These are phyloP conservation scores for Larix sibirica DNA, from an alignment of 83 land plant genomes.

Conservation along the genomic window DNA sequence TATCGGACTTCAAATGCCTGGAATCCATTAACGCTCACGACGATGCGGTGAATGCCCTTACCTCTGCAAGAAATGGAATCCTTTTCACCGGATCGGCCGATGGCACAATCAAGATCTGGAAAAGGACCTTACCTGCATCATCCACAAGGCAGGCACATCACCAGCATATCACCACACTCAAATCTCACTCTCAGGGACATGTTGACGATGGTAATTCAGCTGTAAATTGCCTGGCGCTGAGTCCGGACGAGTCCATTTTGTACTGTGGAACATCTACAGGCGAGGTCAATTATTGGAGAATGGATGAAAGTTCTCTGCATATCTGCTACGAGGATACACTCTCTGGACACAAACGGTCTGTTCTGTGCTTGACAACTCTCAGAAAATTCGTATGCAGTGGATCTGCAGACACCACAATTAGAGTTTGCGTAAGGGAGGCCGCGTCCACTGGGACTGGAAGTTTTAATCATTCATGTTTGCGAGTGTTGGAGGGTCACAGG, in stretches of 20 bases:
- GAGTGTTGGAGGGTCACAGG: conserved; percentile 58
- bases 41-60: conserved; percentile 24
- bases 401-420: conserved; percentile 60
- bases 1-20: not conserved
- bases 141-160: not conserved
- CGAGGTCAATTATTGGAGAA: conserved; percentile 35
- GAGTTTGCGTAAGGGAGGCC: conserved; percentile 47
- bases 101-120: conserved; percentile 54
- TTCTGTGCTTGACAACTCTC: conserved; percentile 36
- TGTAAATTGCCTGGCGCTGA: conserved; percentile 43
- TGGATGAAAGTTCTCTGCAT: not conserved
- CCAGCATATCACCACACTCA: not conserved
- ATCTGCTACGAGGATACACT: conserved; percentile 42
- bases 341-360: conserved; percentile 41
- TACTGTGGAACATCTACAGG: conserved; percentile 50
- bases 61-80: conserved; percentile 36
- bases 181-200: not conserved
- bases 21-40: conserved; percentile 8
- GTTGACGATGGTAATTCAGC: not conserved
- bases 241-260: conserved; percentile 23
- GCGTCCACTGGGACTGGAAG: not conserved
- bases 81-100: conserved; percentile 87
- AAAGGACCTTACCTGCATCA: conserved; percentile 24
- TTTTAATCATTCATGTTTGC: conserved; percentile 19
- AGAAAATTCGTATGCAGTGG: conserved; percentile 43